phyloP scores from a whole-genome alignment of 2,329 filamentous ascomycete species.

The Diaporthe sp. region DNA sequence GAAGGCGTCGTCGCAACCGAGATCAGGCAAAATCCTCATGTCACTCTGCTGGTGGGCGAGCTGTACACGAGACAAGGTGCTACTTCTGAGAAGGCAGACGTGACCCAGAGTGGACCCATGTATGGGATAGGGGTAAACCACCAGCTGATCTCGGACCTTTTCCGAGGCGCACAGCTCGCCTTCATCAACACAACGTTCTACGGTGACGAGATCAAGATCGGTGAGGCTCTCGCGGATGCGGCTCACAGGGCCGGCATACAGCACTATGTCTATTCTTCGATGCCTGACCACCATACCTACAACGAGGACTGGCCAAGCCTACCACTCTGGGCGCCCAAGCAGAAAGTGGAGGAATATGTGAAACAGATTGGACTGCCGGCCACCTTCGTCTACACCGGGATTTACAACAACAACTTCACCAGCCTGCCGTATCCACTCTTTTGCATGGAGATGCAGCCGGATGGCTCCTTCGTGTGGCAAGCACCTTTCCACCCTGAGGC shows the following conservation, averaged over 20 bases:
- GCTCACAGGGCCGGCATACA: conserved; percentile 87
- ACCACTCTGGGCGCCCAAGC: conserved; percentile 93
- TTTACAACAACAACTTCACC: conserved; percentile 99
- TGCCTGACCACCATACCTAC: conserved; percentile 93
- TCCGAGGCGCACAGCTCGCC: conserved; percentile 86
- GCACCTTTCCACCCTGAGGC: conserved; percentile 93
- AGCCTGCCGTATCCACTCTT: conserved; percentile 92
- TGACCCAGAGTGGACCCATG: conserved; percentile 76
- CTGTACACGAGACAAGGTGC: conserved; percentile 67
- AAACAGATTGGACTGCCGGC: conserved; percentile 84
- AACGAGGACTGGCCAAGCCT: conserved; percentile 82
- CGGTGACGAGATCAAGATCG: conserved; percentile 92
- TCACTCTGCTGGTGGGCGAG: conserved; percentile 74
- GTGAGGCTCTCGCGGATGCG: conserved; percentile 87
- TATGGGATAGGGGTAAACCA: conserved; percentile 77
- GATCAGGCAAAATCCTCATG: conserved; percentile 83
- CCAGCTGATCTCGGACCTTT: conserved; percentile 80
- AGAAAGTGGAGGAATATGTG: conserved; percentile 92
- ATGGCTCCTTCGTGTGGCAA: conserved; percentile 92
- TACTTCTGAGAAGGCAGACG: conserved; percentile 64
- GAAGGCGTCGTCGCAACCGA: conserved; percentile 91
- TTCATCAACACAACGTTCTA: conserved; percentile 99
- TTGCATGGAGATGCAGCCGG: conserved; percentile 88
- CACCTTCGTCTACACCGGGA: conserved; percentile 95
- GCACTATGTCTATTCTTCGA: conserved; percentile 96